Base-by-base conservation (phyloP, 805 yeast species). In the Wickerhamiella australiensis region DNA sequence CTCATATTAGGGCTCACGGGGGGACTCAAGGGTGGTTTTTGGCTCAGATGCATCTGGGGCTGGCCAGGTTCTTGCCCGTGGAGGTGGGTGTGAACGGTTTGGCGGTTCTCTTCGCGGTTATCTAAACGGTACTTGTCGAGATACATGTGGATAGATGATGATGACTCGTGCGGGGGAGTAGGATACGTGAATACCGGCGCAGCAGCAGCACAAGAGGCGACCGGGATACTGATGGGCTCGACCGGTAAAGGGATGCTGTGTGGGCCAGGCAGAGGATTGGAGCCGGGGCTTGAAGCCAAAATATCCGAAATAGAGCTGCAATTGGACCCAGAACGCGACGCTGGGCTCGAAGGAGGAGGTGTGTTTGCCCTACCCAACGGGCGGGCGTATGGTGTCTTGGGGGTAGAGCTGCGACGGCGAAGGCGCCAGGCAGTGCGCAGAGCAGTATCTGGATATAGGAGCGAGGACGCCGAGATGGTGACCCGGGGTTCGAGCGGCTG, bases 391-490 rank as follows among this genome's bases (percentile, higher is more conserved):
- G 45, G 45, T 4, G 31, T 42, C n/a, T 7, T 18, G 13, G 31
- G 45, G 37, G 31, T 13, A 6, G 44, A 41, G 26, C 42, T 38
- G n/a, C 47, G 47, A 17, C 47, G 47, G 18, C 47, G 47, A 5
- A 45, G 20, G n/a, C 29, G 20, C 68, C 69, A 66, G 11, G 61
- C 57, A 18, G 59, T 54, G 18, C 67, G 53, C 3, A 68, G 68
- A 3, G 68, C 68, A 13, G 69, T 65, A 53, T 65, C 69, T 22
- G 69, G 64, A 49, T 61, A 65, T 46, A 65, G 54, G 46, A 65
- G 53, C 33, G 63, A 59, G 17, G 52, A 37, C 11, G 47, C 33
- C 11, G 46, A 33, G 33, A 23, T 12, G 9, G 38, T 17, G 43
- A 46, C 42, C 17, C 17, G 12, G 23, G 49, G 49, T 23, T 41